Evolutionary conservation across 176 grass and related monocot genomes (phyloP), one percentile per base, ranked within the genome.

Genomic region (Eragrostis nindensis): DNA sequence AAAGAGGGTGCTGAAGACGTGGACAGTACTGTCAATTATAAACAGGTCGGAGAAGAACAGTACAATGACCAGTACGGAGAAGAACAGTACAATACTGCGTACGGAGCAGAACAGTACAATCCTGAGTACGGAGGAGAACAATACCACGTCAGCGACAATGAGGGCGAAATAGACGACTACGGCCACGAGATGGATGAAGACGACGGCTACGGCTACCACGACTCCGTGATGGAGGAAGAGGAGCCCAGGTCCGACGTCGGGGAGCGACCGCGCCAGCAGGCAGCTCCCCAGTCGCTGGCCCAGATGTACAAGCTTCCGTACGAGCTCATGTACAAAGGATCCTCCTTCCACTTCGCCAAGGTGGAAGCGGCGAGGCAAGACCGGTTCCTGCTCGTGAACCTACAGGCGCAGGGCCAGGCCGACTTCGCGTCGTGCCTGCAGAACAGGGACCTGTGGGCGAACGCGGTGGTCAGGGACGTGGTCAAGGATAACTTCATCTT

Each of bases 401-500:
- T 88, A 0, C 80, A 83, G 68, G 8, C 21, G 0, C 0, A 0
- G 19, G 21, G 6, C 19, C 32, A 36, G 32, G 66, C 24, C 14
- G 39, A 72, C 0, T 83, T 83, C 59, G 22, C 50, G 41, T 88
- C 80, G 60, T 12, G 41, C 19, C n/a, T 50, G 17, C 80, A 73
- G 15, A 88, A 88, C 80, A 68, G 86, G 2, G 80, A 78, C 41
- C 75, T 88, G 6, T 88, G 80, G 86, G 10, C 29, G 11, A 47
- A 84, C 80, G 41, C 79, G 11, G 5, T 19, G 29, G 61, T 88
- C 13, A 45, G 1, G 10, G 11, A 25, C 42, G 42, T 68, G 39
- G 26, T 88, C 3, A 73, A 1, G 57, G 50, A 60, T 5, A 68
- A n/a, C 42, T 73, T 88, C 22, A 49, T 88, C 1, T 83, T 88